Evolutionary conservation across 345 rosid genomes (phyloP).

Genomic region (Carallia brachiata): DNA sequence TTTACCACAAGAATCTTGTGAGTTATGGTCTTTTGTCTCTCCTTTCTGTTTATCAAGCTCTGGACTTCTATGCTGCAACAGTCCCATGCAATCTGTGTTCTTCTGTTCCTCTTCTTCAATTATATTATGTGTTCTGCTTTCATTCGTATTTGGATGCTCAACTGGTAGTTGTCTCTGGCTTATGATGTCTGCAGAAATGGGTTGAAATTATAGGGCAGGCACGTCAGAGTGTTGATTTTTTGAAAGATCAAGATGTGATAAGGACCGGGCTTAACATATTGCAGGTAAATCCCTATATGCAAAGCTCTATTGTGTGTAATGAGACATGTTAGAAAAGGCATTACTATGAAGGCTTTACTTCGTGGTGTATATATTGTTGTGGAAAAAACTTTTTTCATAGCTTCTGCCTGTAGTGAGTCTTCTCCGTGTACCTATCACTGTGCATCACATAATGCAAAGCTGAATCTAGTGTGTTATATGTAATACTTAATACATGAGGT

Average conservation of each 20-base stretch:
- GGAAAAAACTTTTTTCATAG: neutral
- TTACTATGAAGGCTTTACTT: neutral
- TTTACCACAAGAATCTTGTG: no score
- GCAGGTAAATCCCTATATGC: slow-evolving; percentile 49
- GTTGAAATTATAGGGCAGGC: slow-evolving; percentile 91
- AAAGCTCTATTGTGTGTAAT: neutral
- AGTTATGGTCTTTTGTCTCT: no score
- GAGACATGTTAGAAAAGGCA: no score
- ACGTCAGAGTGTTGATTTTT: slow-evolving; percentile 88
- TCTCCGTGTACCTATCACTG: neutral
- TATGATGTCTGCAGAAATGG: slow-evolving; percentile 73
- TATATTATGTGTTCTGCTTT: neutral
- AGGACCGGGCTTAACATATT: slow-evolving; percentile 85
- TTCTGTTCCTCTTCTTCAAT: no score
- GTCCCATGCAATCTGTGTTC: no score
- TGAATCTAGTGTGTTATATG: no score
- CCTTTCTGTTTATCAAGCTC: neutral
- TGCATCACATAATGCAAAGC: neutral
- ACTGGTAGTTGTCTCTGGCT: neutral
- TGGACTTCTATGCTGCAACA: neutral
- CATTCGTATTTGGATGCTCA: neutral
- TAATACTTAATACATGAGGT: neutral
- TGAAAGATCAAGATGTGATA: slow-evolving; percentile 88
- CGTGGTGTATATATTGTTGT: neutral
- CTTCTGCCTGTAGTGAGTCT: neutral